These are phyloP conservation scores for Carallia pectinifolia DNA, from an alignment of 345 rosid species.

Conservation along the genomic window DNA sequence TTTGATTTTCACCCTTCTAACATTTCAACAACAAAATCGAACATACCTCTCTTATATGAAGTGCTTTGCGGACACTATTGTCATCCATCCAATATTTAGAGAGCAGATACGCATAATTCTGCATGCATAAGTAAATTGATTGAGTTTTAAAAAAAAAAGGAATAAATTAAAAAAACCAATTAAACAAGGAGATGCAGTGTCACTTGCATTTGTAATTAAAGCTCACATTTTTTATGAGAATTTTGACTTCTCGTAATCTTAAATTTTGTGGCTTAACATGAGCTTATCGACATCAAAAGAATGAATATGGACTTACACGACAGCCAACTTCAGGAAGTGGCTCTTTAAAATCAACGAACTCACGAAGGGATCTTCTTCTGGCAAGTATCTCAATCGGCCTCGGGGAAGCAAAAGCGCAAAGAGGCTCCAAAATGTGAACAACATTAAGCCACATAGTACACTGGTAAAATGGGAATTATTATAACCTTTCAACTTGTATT, in stretches of 20 bases:
- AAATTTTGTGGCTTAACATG: neutral
- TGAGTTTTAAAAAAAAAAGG: neutral
- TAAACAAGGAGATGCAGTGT: neutral
- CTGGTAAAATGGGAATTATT: constrained; percentile 22
- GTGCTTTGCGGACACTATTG: constrained; percentile 37
- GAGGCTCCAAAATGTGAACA: constrained; percentile 36
- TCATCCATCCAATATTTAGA: constrained; percentile 39
- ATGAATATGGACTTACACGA: constrained; percentile 24
- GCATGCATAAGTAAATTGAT: neutral
- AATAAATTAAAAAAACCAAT: neutral
- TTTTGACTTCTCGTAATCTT: no score
- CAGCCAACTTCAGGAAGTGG: constrained; percentile 27
- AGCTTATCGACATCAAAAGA: neutral
- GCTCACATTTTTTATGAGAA: no score
- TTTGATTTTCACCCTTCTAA: neutral
- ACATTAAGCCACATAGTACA: constrained; percentile 23
- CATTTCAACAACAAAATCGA: neutral
- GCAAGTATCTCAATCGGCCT: constrained; percentile 26
- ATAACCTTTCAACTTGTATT: neutral
- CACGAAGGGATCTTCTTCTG: constrained; percentile 25
- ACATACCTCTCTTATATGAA: constrained; percentile 41
- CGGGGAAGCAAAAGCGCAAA: constrained; percentile 30
- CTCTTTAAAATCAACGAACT: constrained; percentile 12
- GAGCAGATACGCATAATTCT: constrained; percentile 39
- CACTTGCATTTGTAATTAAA: neutral